phyloP scores from a whole-genome alignment of 202 grass and related monocot genomes.

The Carex arenaria region DNA sequence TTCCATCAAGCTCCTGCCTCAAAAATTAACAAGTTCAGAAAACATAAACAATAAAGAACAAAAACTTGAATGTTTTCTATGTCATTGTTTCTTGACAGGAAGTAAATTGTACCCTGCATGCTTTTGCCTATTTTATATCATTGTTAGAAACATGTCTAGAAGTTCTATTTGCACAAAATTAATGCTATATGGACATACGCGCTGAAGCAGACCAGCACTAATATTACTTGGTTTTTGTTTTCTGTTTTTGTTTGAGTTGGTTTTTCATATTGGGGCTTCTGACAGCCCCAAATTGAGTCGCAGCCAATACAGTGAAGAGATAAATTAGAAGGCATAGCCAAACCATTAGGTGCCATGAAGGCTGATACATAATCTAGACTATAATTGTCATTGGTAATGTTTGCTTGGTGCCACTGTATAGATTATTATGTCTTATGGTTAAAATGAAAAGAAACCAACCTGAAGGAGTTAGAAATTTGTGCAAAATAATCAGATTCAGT shows the following conservation, averaged over 20 bases:
- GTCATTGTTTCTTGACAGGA: not conserved
- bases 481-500: conserved; percentile 68
- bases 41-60: conserved; percentile 1
- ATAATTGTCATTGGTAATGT: not conserved
- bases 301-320: not conserved
- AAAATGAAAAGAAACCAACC: conserved; percentile 35
- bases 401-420: not conserved
- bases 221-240: not conserved
- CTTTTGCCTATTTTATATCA: conserved; percentile 9
- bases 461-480: conserved; percentile 66
- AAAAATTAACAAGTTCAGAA: not conserved
- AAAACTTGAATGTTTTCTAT: not conserved
- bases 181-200: not conserved
- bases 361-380: not conserved
- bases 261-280: not conserved
- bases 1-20: conserved; percentile 39
- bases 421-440: not conserved
- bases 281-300: not conserved
- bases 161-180: not conserved
- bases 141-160: not conserved
- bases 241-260: not conserved
- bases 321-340: not conserved
- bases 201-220: not conserved
- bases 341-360: not conserved
- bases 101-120: not conserved